A percentile compares a stretch with the other conserved stretches of the same genome.
Conservation (phyloP, 2,329 filamentous ascomycete genomes). For the Thermoascus crustaceus region DNA sequence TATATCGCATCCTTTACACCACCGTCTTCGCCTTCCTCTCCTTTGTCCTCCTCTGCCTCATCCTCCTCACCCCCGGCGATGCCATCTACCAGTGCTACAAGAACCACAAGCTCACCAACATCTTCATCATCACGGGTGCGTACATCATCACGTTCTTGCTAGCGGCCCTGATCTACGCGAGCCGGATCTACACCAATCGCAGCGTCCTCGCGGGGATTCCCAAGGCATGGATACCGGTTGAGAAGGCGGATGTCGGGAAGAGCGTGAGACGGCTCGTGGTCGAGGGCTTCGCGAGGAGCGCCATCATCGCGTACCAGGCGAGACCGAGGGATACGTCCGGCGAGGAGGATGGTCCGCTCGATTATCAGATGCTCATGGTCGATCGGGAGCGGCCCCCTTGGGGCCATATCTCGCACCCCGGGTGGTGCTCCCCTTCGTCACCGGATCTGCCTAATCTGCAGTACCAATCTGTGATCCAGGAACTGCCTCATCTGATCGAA, state of each 20-base stretch:
- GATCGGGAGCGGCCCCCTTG: slow-evolving; percentile 52
- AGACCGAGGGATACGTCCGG: slow-evolving; percentile 54
- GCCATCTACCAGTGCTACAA: slow-evolving; percentile 67
- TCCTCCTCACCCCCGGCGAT: slow-evolving; percentile 74
- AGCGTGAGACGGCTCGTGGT: slow-evolving; percentile 68
- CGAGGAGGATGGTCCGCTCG: slow-evolving; percentile 26
- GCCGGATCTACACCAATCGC: slow-evolving; percentile 79
- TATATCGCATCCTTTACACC: slow-evolving; percentile 75
- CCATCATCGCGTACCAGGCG: slow-evolving; percentile 70
- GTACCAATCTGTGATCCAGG: slow-evolving; percentile 70
- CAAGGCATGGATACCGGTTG: slow-evolving; percentile 75
- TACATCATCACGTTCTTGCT: slow-evolving; percentile 66
- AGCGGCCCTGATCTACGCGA: slow-evolving; percentile 67
- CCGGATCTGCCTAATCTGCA: slow-evolving; percentile 71
- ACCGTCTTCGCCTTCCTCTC: slow-evolving; percentile 69
- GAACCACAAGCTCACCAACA: slow-evolving; percentile 63
- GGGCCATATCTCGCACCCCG: slow-evolving; percentile 77
- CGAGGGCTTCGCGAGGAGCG: slow-evolving; percentile 65
- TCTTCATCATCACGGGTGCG: slow-evolving; percentile 69
- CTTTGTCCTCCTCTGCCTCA: slow-evolving; percentile 61
- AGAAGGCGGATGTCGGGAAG: slow-evolving; percentile 71
- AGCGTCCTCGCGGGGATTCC: slow-evolving; percentile 74
- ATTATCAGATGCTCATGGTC: slow-evolving; percentile 24
- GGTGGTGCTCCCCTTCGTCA: slow-evolving; percentile 76
- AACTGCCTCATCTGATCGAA: slow-evolving; percentile 84